A percentile compares a stretch with the other conserved stretches of the same genome.
Conservation (phyloP, 179 eudicot species). For the Monotropa hypopitys region DNA sequence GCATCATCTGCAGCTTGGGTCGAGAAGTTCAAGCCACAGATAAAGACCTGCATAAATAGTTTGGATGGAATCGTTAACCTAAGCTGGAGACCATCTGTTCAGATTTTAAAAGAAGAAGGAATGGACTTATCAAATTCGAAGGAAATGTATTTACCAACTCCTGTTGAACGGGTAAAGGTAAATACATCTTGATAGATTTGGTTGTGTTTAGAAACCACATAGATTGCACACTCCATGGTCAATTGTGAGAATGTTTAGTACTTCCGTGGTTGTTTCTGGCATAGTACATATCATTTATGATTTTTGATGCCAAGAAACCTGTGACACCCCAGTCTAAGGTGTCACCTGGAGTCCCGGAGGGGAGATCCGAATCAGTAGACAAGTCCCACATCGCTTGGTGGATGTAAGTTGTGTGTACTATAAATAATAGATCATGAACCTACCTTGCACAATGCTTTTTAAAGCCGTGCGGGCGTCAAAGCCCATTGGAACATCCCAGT, state of each 20-base stretch:
- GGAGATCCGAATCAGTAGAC: too few species aligned
- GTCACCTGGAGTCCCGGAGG: too few species aligned
- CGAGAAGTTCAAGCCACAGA: slow-evolving; percentile 60
- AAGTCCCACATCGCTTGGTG: too few species aligned
- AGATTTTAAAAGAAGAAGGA: slow-evolving; percentile 86
- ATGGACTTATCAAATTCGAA: slow-evolving; percentile 30
- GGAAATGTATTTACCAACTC: slow-evolving; percentile 18
- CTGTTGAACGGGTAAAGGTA: slow-evolving; percentile 50
- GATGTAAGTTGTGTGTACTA: too few species aligned
- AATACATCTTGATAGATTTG: not conserved
- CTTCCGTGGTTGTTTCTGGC: not conserved
- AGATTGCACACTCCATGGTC: not conserved
- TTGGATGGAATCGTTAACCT: slow-evolving; percentile 35
- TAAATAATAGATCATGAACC: too few species aligned
- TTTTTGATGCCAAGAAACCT: not conserved
- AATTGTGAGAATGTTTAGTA: not conserved
- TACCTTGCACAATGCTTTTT: too few species aligned
- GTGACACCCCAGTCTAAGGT: too few species aligned
- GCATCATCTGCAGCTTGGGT: slow-evolving; percentile 99
- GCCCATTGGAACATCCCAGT: too few species aligned
- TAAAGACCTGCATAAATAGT: slow-evolving; percentile 41
- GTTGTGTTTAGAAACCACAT: not conserved
- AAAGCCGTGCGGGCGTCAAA: too few species aligned
- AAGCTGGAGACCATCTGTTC: slow-evolving; percentile 77
- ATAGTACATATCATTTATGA: not conserved